A percentile compares a stretch with the other conserved stretches of the same genome.
These are phyloP conservation scores for Papiliotrema flavescens DNA, from an alignment of 1,284 basidiomycete species.

Conservation along the genomic window DNA sequence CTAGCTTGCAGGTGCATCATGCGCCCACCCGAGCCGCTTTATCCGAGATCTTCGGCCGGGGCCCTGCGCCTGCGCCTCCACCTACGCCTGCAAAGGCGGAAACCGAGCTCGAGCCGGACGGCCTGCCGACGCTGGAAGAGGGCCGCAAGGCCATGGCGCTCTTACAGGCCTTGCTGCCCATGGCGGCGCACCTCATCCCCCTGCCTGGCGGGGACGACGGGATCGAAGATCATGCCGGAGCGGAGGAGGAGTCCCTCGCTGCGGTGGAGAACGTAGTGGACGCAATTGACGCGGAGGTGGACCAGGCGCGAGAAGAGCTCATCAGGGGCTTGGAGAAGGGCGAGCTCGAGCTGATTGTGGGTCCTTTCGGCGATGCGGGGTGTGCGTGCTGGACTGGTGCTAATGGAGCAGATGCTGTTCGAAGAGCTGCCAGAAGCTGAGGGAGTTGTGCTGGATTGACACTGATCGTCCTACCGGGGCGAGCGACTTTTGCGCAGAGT, in stretches of 20 bases:
- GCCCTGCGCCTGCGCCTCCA: neutral
- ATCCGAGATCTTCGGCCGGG: slow-evolving; percentile 1
- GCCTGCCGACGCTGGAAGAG: neutral
- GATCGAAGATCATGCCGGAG: neutral
- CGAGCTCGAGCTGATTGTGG: slow-evolving; percentile 14
- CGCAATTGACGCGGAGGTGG: slow-evolving; percentile 1
- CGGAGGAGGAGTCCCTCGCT: neutral
- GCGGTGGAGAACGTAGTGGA: neutral
- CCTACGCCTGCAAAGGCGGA: neutral
- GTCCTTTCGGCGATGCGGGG: neutral
- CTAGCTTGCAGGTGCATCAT: slow-evolving; percentile 1
- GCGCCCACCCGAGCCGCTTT: slow-evolving; percentile 5
- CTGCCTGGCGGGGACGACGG: slow-evolving; percentile 4
- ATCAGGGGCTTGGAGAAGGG: slow-evolving; percentile 6
- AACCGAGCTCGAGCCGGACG: neutral
- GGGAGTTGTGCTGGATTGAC: neutral
- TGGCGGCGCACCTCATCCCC: slow-evolving; percentile 14
- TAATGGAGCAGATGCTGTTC: slow-evolving; percentile 13
- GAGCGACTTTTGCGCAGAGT: no score
- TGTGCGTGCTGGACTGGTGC: no score
- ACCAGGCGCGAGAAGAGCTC: slow-evolving; percentile 5
- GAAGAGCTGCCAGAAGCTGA: slow-evolving; percentile 15
- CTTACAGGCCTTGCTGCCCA: slow-evolving; percentile 5
- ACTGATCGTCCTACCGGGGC: no score
- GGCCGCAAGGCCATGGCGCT: slow-evolving; percentile 9